These are phyloP conservation scores for Endogone sp. DNA, from an alignment of 192 early-diverging fungal species.

Conservation along the genomic window DNA sequence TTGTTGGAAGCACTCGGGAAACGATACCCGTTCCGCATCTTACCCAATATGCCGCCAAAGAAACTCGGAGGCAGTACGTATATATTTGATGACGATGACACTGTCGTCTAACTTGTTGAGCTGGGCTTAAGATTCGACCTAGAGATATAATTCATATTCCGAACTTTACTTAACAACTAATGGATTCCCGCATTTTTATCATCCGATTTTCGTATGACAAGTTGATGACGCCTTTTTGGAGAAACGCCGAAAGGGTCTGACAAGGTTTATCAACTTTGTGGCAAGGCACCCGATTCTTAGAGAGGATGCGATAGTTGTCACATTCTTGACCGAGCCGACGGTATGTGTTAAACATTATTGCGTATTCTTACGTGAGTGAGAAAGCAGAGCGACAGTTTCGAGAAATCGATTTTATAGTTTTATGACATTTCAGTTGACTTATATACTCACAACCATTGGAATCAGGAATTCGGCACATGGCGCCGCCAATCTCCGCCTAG, in stretches of 20 bases:
- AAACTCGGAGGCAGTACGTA: constrained; percentile 65
- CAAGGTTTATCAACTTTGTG: constrained; percentile 70
- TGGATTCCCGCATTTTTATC: too few relatives aligned
- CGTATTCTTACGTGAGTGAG: too few relatives aligned
- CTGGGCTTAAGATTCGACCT: too few relatives aligned
- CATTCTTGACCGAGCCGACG: constrained; percentile 65
- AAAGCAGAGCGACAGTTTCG: too few relatives aligned
- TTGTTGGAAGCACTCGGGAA: constrained; percentile 72
- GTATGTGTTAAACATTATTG: constrained; percentile 36
- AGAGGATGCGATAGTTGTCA: constrained; percentile 55
- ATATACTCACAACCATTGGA: not conserved
- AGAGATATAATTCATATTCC: not conserved
- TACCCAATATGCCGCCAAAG: constrained; percentile 85
- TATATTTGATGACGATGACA: constrained; percentile 4
- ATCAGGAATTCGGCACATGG: constrained; percentile 57
- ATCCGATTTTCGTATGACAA: constrained; percentile 17
- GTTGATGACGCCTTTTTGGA: constrained; percentile 69
- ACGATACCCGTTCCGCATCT: constrained; percentile 78
- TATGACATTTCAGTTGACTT: constrained; percentile 1
- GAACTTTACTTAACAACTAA: not conserved
- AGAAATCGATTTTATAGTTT: too few relatives aligned
- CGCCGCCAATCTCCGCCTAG: constrained; percentile 46
- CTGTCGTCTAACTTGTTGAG: too few relatives aligned
- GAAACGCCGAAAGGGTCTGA: constrained; percentile 61
- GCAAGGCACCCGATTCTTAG: constrained; percentile 69